A percentile compares a stretch with the other conserved stretches of the same genome.
Conservation (phyloP, 1,284 basidiomycete genomes). For the Ustilago cynodontis region DNA sequence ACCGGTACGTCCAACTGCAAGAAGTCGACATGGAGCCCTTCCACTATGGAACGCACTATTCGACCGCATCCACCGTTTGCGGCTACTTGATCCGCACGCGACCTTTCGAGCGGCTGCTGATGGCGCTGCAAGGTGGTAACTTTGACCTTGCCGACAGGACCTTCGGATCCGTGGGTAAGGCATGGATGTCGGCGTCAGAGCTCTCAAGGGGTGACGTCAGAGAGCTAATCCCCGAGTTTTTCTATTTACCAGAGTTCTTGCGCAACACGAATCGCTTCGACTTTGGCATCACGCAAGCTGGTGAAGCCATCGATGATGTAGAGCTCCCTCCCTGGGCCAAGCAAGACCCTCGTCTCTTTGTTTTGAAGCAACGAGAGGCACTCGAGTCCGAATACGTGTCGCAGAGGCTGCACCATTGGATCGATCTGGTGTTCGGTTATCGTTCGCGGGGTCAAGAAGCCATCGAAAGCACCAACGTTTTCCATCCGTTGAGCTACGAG, state of each 20-base stretch:
- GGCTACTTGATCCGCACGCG: constrained; percentile 91
- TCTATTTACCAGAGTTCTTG: constrained; percentile 73
- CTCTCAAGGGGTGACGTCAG: constrained; percentile 92
- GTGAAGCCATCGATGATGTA: constrained; percentile 87
- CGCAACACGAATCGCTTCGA: constrained; percentile 74
- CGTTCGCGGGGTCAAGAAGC: constrained; percentile 63
- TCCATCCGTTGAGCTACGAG: constrained; percentile 94
- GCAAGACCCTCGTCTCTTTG: constrained; percentile 84
- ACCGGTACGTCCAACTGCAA: constrained; percentile 80
- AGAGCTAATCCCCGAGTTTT: constrained; percentile 94
- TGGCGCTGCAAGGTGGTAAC: constrained; percentile 73
- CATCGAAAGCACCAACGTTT: constrained; percentile 81
- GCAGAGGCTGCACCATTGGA: constrained; percentile 87
- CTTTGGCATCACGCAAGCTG: constrained; percentile 86
- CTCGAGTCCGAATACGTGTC: constrained; percentile 91
- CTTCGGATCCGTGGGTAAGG: constrained; percentile 79
- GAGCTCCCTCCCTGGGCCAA: constrained; percentile 92
- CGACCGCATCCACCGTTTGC: constrained; percentile 95
- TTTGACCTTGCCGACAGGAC: constrained; percentile 95
- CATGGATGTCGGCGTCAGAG: constrained; percentile 86
- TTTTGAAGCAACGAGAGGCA: constrained; percentile 84
- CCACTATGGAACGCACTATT: constrained; percentile 83
- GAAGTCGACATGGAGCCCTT: constrained; percentile 79
- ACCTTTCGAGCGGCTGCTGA: constrained; percentile 72
- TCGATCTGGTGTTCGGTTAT: constrained; percentile 77